phyloP scores from a whole-genome alignment of 106 monocot genomes.

The Vanilla planifolia region DNA sequence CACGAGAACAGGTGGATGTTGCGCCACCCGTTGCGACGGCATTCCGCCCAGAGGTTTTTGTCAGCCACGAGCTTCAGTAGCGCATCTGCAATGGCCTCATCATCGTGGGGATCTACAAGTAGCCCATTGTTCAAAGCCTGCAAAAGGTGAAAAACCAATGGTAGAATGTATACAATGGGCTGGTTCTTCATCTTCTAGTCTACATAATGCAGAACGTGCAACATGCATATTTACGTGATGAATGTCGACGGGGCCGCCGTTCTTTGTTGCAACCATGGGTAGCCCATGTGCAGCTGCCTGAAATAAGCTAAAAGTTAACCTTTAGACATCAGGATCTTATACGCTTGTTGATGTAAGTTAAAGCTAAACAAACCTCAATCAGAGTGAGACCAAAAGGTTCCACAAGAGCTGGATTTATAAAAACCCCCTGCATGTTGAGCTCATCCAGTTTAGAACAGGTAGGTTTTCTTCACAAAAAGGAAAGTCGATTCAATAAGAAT shows the following conservation, averaged over 20 bases:
- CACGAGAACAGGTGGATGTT: slow-evolving; percentile 96
- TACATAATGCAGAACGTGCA: neutral
- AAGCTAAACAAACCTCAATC: slow-evolving; percentile 50
- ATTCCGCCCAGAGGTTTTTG: slow-evolving; percentile 83
- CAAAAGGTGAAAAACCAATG: neutral
- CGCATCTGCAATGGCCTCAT: slow-evolving; percentile 84
- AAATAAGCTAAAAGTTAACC: neutral
- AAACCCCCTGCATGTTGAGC: slow-evolving; percentile 60
- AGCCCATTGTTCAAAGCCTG: slow-evolving; percentile 94
- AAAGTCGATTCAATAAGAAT: neutral
- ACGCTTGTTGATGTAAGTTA: neutral
- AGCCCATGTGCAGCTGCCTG: slow-evolving; percentile 97
- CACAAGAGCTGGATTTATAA: slow-evolving; percentile 93
- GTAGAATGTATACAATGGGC: neutral
- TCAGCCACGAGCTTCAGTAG: slow-evolving; percentile 85
- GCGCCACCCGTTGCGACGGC: slow-evolving; percentile 71
- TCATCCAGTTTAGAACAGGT: neutral
- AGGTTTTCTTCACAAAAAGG: neutral
- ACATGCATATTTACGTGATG: slow-evolving; percentile 41
- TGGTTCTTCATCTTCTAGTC: neutral
- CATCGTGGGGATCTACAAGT: slow-evolving; percentile 88
- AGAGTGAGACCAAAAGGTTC: slow-evolving; percentile 94
- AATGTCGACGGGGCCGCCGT: slow-evolving; percentile 98
- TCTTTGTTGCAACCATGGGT: slow-evolving; percentile 95
- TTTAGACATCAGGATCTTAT: neutral